These are phyloP conservation scores for Aspergillus ostianus DNA, from an alignment of 495 filamentous ascomycete genomes.

Conservation along the genomic window DNA sequence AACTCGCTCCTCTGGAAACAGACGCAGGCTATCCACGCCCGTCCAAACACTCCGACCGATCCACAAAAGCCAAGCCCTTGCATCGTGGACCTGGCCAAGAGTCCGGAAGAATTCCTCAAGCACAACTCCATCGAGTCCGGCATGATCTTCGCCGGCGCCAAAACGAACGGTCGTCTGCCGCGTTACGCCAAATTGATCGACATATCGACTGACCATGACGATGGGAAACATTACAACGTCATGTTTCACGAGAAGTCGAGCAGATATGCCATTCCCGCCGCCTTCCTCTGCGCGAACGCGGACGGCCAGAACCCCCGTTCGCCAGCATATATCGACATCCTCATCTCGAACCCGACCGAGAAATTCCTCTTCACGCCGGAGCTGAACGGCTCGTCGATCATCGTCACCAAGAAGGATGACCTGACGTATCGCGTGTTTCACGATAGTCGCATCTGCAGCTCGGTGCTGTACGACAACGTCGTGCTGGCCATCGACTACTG, in stretches of 20 bases:
- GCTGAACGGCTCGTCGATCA: background rate
- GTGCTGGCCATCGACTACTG: background rate
- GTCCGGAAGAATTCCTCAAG: background rate
- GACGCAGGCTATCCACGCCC: background rate
- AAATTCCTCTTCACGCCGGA: background rate
- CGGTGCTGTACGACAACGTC: background rate
- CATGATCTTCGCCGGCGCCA: background rate
- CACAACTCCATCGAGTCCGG: background rate
- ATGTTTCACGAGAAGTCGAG: background rate
- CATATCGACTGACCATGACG: background rate
- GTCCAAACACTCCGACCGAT: background rate
- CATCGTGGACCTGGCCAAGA: background rate
- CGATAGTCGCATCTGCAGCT: background rate
- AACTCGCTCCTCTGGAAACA: background rate
- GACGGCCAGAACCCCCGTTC: background rate
- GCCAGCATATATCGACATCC: background rate
- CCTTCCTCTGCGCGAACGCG: background rate
- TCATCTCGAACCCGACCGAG: background rate
- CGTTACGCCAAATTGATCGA: background rate
- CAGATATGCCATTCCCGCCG: background rate
- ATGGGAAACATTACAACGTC: background rate
- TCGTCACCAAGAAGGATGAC: background rate
- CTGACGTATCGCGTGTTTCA: background rate
- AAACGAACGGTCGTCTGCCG: background rate
- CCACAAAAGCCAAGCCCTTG: background rate